These are phyloP conservation scores for Glycine soja DNA, from an alignment of 306 rosid genomes.

Conservation along the genomic window DNA sequence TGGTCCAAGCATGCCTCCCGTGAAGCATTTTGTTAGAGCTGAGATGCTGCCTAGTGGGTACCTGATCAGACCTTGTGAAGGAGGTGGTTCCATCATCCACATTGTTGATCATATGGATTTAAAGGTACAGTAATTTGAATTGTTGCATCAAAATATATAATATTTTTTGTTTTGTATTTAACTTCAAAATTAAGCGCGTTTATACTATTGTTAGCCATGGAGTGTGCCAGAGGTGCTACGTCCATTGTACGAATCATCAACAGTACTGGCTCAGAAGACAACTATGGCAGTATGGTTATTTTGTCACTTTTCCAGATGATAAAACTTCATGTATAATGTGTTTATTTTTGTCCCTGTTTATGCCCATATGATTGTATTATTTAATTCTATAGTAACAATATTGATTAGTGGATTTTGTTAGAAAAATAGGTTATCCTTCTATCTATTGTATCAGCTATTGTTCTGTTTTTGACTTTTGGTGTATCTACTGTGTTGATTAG, in stretches of 20 bases:
- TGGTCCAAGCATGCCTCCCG: too few relatives aligned
- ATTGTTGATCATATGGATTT: conserved; percentile 92
- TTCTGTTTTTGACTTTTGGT: too few relatives aligned
- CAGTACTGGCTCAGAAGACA: too few relatives aligned
- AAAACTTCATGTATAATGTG: neutral
- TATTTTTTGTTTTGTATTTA: neutral
- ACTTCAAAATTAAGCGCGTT: neutral
- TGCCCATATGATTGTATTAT: neutral
- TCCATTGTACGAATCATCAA: too few relatives aligned
- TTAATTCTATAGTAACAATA: neutral
- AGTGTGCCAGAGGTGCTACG: too few relatives aligned
- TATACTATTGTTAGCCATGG: too few relatives aligned
- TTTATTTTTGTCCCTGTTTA: conserved; percentile 17
- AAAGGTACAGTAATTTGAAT: conserved; percentile 59
- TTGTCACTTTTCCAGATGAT: conserved; percentile 14
- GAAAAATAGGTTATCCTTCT: neutral
- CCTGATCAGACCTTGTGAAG: conserved; percentile 91
- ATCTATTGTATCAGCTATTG: too few relatives aligned
- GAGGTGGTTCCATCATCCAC: conserved; percentile 49
- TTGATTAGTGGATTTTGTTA: neutral
- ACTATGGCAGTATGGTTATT: neutral
- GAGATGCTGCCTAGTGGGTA: conserved; percentile 62
- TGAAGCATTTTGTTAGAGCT: too few relatives aligned
- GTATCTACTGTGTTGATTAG: too few relatives aligned
- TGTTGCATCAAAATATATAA: neutral